Evolutionary conservation across 768 basidiomycete species (phyloP), one percentile per base, ranked within the genome.

Genomic region (Lactifluus volemus): DNA sequence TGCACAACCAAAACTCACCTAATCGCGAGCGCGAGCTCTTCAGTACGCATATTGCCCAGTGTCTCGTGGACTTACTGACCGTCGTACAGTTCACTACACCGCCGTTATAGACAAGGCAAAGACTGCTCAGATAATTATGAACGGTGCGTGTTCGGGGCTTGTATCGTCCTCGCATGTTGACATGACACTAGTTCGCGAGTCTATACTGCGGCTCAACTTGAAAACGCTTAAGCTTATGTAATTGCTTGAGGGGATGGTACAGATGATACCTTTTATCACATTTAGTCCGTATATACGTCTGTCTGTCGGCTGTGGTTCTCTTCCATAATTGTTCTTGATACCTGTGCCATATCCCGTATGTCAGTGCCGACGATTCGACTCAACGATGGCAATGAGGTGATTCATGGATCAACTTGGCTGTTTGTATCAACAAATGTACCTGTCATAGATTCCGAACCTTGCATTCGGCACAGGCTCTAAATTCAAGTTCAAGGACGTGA

Each of bases 61-160:
- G 21, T 30, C 9, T 21, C 25, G 62, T 39, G 34, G 51, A 34
- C 34, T 36, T 30, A 30, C 50, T 34, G 38, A 39, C 60, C 49
- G 39, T 47, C 53, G 63, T 48, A 39, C 63, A 92, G 89, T 88
- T 56, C 89, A 92, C 71, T 77, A 85, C 59, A 92, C 89, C 10
- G 81, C 87, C 55, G 89, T 92, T 52, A 89, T 85, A n/a, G 88
- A 92, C 73, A 89, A 86, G 60, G 79, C 80, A 69, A 77, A 79
- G 65, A 92, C 89, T 41, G 77, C 80, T 42, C 84, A 79, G 15
- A 90, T 92, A 68, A 91, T 92, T 66, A 75, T 82, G 38, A 81
- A 79, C 62, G 88, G 89, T 89, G 67, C 60, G 82, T 73, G 8
- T 38, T 38, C 5, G 10, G 8, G 2, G 32, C 29, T 10, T 5